A percentile compares a stretch with the other conserved stretches of the same genome.
Conservation (phyloP, 2,329 filamentous ascomycete genomes). For the Exophiala phaeomuriformis region DNA sequence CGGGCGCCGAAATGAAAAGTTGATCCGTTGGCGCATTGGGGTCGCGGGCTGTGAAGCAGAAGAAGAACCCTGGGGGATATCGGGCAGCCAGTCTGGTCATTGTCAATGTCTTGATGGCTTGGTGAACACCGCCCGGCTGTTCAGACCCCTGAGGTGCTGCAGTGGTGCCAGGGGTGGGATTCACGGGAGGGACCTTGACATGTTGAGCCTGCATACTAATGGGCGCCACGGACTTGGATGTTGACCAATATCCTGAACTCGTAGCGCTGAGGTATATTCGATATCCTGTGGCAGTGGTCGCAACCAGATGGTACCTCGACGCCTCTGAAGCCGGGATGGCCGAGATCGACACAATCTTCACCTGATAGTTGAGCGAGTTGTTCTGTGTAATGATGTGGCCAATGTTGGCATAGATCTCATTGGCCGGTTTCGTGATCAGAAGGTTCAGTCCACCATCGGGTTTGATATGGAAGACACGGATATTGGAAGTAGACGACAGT, state of each 20-base stretch:
- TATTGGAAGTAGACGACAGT: constrained; percentile 77
- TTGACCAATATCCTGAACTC: constrained; percentile 55
- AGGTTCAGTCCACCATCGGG: constrained; percentile 46
- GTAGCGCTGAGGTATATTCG: constrained; percentile 89
- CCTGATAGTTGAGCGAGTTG: constrained; percentile 62
- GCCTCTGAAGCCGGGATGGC: constrained; percentile 71
- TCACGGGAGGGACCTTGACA: constrained; percentile 78
- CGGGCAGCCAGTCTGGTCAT: constrained; percentile 39
- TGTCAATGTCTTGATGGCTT: constrained; percentile 40
- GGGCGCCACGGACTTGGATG: constrained; percentile 59
- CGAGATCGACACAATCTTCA: constrained; percentile 75
- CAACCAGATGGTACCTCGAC: constrained; percentile 54
- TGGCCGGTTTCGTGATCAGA: constrained; percentile 50
- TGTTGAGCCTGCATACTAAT: constrained; percentile 98
- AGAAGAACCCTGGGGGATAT: constrained; percentile 83
- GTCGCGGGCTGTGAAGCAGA: constrained; percentile 69
- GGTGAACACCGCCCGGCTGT: constrained; percentile 42
- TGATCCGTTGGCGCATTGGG: constrained; percentile 53
- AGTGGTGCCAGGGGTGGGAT: constrained; percentile 26
- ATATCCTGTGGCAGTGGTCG: constrained; percentile 82
- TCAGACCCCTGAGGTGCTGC: constrained; percentile 25
- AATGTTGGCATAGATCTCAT: constrained; percentile 59
- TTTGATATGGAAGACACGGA: constrained; percentile 85
- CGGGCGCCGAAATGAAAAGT: constrained; percentile 79
- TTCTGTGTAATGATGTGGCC: constrained; percentile 72